Base-by-base conservation (phyloP, 2,329 filamentous ascomycete species). In the Paraphaeosphaeria minitans region DNA sequence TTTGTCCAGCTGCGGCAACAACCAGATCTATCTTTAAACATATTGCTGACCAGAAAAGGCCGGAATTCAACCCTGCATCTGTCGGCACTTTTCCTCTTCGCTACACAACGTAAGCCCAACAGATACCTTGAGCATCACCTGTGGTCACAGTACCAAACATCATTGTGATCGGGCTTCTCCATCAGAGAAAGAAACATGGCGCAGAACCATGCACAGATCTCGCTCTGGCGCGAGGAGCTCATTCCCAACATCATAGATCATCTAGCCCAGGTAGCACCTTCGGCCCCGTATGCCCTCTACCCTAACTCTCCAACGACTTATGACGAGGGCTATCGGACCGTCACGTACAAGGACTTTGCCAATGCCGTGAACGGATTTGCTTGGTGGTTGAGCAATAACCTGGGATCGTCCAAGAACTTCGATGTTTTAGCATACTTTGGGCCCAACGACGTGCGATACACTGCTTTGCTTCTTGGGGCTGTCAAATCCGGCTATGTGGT, bases 291-390 rank as follows among this genome's bases (percentile, higher is more conserved):
- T 24, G 60, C 57, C 4, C n/a, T 49, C 14, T 47, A 46, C 29
- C 58, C 60, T 7, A 47, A 37, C 24, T 49, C 42, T 6, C 50
- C 55, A 14, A 37, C 24, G 6, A 53, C 50, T 12, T 63, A 57
- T 35, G 42, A 57, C 8, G 53, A 60, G 22, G 75, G 73, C 0
- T 78, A 70, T 54, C 58, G 58, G 13, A 66, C 72, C 12, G 60
- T 77, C 16, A 67, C 65, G 1, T 70, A 70, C n/a, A 55, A 54
- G 12, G 56, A 62, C 4, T 57, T 76, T 27, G 65, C 71, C n/a
- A 61, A 66, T 27, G 75, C 73, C 8, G 64, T 77, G 14, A 68
- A 78, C 59, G 66, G 72, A 4, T 66, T 71, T 27, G 66, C 75
- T 0, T 75, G 71, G 70, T 68, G 73, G 48, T 64, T 80, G 13